A percentile compares a stretch with the other conserved stretches of the same genome.
Conservation (phyloP, 331 rosid species). For the Malus hybrid region DNA sequence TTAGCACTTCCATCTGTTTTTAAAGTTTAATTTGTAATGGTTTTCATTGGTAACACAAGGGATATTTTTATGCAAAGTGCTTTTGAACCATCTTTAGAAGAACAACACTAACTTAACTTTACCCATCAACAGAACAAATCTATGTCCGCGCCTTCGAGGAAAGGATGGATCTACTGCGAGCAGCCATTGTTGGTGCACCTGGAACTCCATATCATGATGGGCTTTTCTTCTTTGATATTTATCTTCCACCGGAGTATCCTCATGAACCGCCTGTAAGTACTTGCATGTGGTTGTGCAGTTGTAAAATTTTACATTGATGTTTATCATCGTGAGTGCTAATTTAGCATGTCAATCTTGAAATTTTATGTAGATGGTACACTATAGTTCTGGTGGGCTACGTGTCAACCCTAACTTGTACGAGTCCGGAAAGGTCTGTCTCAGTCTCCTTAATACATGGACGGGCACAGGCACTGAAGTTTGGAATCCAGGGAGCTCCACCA, state of each 20-base stretch:
- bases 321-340: not conserved
- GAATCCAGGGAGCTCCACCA: constrained; percentile 70
- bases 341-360: constrained; percentile 10
- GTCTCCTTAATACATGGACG: constrained; percentile 87
- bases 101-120: not conserved
- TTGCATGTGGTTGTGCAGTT: constrained; percentile 3
- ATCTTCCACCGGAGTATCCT: constrained; percentile 83
- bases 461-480: constrained; percentile 80
- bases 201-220: constrained; percentile 99
- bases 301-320: not conserved
- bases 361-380: constrained; percentile 76
- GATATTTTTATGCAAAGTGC: not conserved
- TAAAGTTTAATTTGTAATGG: not conserved
- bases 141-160: constrained; percentile 81
- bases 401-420: constrained; percentile 91
- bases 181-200: constrained; percentile 83
- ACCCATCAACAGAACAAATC: constrained; percentile 54
- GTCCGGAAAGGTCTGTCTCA: constrained; percentile 93
- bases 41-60: constrained; percentile 1
- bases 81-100: not conserved
- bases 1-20: constrained; percentile 24
- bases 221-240: constrained; percentile 79
- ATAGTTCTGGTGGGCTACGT: constrained; percentile 79
- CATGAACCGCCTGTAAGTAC: constrained; percentile 84
- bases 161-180: constrained; percentile 86